phyloP scores from a whole-genome alignment of 768 basidiomycete species.

The Mycena epipterygia region DNA sequence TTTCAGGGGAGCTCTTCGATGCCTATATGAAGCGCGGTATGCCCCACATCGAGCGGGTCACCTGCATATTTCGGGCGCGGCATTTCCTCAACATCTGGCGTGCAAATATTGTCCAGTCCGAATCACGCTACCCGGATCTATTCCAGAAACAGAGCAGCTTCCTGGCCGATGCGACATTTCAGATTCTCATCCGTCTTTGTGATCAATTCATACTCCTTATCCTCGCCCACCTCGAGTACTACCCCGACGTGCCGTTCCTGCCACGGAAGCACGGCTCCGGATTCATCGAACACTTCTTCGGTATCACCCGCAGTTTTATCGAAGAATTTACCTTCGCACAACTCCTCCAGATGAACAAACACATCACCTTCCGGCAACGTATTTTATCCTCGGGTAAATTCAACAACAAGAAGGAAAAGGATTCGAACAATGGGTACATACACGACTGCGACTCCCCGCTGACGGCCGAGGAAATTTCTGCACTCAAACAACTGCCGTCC shows the following conservation, averaged over 20 bases:
- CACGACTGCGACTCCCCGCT: slow-evolving; percentile 2
- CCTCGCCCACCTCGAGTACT: slow-evolving; percentile 24
- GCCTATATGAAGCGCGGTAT: slow-evolving; percentile 26
- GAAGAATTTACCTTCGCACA: slow-evolving; percentile 20
- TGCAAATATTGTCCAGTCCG: slow-evolving; percentile 7
- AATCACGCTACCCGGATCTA: slow-evolving; percentile 14
- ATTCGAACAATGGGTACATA: slow-evolving; percentile 20
- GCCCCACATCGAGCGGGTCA: slow-evolving; percentile 20
- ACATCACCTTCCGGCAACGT: slow-evolving; percentile 18
- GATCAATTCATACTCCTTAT: slow-evolving; percentile 26
- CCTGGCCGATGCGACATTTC: slow-evolving; percentile 12
- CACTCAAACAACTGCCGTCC: slow-evolving; percentile 8
- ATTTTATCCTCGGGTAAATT: slow-evolving; percentile 23
- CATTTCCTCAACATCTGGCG: slow-evolving; percentile 30
- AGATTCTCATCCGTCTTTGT: slow-evolving; percentile 21
- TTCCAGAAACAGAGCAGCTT: slow-evolving; percentile 27
- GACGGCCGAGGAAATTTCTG: slow-evolving; percentile 7
- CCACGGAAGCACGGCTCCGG: slow-evolving; percentile 16
- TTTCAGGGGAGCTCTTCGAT: slow-evolving; percentile 23
- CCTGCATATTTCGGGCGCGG: slow-evolving; percentile 17
- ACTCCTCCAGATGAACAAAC: slow-evolving; percentile 30
- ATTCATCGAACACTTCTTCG: slow-evolving; percentile 27
- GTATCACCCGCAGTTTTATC: slow-evolving; percentile 12
- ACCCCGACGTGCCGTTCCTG: slow-evolving; percentile 22
- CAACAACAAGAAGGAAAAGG: slow-evolving; percentile 18